Base-by-base conservation (phyloP, 2,329 filamentous ascomycete genomes). In the Magnaporthiopsis rhizophila region DNA sequence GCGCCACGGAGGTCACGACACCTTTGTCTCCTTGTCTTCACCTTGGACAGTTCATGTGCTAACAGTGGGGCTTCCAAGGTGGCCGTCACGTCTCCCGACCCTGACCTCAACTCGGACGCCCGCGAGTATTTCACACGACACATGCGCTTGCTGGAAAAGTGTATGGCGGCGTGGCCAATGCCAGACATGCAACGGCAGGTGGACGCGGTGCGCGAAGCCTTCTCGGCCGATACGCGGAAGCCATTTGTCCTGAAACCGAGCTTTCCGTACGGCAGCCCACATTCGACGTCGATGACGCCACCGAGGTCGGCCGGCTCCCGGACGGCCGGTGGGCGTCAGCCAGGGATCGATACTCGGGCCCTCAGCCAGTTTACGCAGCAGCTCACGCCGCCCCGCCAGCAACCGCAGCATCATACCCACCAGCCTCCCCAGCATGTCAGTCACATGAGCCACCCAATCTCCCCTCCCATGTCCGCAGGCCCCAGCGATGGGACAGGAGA, bases 131-230 rank as follows among this genome's bases (percentile, higher is more conserved):
- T 98, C 72, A 90, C 91, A 2, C 85, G 94, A 61, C 93, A 97
- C 71, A 97, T 98, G 94, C 87, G 93, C 64, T 89, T 98, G 53
- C 80, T 98, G 65, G 94, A 98, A 74, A 88, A 87, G 68, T 95
- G 92, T 69, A 90, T 91, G 72, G 82, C 84, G 11, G 87, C 88
- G 5, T 96, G 91, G 89, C 89, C 91, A 2, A 92, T 96, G 84
- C 89, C 90, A 2, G 93, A 97, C 70, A 89, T 97, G 77, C 89
- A 96, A 73, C 88, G 87, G 63, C 92, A 97, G 75, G 92, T 98
- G 68, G 89, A 97, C 72, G 89, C 91, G 56, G 84, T 98, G 38
- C 87, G 94, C 57, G 87, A 94, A 72, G 94, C 94, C 5, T 98
- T 98, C 72, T 97, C 94, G 34, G 90, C 91, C 63, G 91, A 98